phyloP scores from a whole-genome alignment of 176 grass and related monocot genomes.

The Oryza australiensis region DNA sequence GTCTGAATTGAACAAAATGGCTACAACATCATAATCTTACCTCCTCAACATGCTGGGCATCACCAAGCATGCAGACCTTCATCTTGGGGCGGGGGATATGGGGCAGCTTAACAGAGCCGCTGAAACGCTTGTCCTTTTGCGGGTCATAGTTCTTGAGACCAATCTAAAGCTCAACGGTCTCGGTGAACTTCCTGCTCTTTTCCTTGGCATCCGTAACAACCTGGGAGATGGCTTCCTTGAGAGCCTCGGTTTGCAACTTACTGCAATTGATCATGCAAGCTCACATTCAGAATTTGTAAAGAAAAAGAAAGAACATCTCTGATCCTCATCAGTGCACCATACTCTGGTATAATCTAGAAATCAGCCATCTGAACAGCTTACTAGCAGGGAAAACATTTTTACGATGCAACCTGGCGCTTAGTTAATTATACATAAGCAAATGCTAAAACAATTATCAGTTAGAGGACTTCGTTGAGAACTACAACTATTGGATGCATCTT shows the following conservation, averaged over 20 bases:
- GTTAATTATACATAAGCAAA: not conserved
- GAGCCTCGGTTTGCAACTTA: slow-evolving; percentile 56
- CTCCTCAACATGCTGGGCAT: slow-evolving; percentile 76
- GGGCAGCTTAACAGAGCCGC: slow-evolving; percentile 72
- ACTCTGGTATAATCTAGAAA: not conserved
- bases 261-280: slow-evolving; percentile 35
- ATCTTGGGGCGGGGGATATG: slow-evolving; percentile 80
- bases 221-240: slow-evolving; percentile 59
- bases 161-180: slow-evolving; percentile 82
- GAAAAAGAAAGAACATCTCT: not conserved
- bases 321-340: not conserved
- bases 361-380: not conserved
- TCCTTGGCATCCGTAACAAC: slow-evolving; percentile 53
- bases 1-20: not conserved
- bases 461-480: not conserved
- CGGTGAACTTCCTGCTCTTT: slow-evolving; percentile 72
- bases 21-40: slow-evolving; percentile 22
- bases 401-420: not conserved
- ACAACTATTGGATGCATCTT: not conserved
- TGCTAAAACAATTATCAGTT: not conserved
- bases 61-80: slow-evolving; percentile 92
- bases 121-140: slow-evolving; percentile 84
- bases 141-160: slow-evolving; percentile 89
- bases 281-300: not conserved
- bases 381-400: not conserved